These are phyloP conservation scores for Talaromyces adpressus DNA, from an alignment of 495 filamentous ascomycete species.

Conservation along the genomic window DNA sequence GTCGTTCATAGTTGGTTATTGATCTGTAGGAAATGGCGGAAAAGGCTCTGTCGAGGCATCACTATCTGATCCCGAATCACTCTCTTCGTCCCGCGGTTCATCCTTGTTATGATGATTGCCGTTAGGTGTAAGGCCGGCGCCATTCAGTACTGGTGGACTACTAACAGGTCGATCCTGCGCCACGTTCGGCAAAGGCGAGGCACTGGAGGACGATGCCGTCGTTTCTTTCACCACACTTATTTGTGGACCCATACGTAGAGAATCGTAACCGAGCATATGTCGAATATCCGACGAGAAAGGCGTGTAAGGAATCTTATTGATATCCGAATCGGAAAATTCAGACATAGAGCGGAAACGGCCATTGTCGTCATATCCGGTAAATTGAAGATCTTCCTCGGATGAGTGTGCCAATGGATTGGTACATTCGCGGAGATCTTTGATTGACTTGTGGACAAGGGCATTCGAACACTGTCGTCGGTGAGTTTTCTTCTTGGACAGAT, in stretches of 20 bases:
- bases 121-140: background rate
- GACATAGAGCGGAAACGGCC: conserved; percentile 5
- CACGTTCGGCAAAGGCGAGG: conserved; percentile 17
- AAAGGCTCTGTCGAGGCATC: conserved; percentile 10
- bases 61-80: conserved; percentile 9
- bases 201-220: conserved; percentile 17
- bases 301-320: background rate
- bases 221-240: conserved; percentile 13
- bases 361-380: background rate
- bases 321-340: conserved; percentile 1
- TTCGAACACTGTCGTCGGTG: conserved; percentile 18
- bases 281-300: background rate
- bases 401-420: background rate
- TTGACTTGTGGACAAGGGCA: background rate
- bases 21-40: conserved; percentile 5
- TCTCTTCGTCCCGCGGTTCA: conserved; percentile 9
- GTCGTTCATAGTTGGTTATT: background rate
- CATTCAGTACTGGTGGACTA: conserved; percentile 30
- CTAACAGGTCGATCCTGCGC: conserved; percentile 14
- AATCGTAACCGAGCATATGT: conserved; percentile 5
- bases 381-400: background rate
- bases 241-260: background rate
- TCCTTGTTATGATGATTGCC: conserved; percentile 12
- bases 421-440: conserved; percentile 1
- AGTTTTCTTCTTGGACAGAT: conserved; percentile 22